Conservation (phyloP, 2,329 filamentous ascomycete species). For the Diaporthe ilicicola region DNA sequence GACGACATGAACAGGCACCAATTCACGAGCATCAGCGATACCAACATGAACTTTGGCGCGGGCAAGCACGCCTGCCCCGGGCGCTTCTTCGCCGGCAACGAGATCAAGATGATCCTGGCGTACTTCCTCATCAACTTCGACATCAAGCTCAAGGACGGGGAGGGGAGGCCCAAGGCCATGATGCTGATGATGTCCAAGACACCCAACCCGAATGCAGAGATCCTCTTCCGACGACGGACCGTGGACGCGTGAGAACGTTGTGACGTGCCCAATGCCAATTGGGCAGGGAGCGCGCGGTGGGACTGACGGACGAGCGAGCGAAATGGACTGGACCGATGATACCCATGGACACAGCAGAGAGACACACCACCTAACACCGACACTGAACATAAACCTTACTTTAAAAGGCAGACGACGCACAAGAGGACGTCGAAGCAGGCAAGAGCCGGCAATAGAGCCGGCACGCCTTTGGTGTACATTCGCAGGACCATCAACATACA, state of each 20-base stretch:
- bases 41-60: constrained; percentile 56
- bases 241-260: constrained; percentile 21
- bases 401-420: not conserved
- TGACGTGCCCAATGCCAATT: not conserved
- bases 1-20: constrained; percentile 52
- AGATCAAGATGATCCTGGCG: constrained; percentile 54
- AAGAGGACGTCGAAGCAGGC: not conserved
- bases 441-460: not conserved
- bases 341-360: constrained; percentile 17
- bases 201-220: constrained; percentile 49
- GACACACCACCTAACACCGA: not conserved
- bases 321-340: constrained; percentile 1
- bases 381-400: not conserved
- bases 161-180: constrained; percentile 49
- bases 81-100: constrained; percentile 56
- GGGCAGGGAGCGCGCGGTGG: not conserved
- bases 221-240: constrained; percentile 50
- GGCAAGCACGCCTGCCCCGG: constrained; percentile 59
- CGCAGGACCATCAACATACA: not conserved
- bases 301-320: constrained; percentile 3
- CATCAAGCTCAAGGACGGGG: constrained; percentile 48
- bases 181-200: constrained; percentile 51
- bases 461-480: not conserved
- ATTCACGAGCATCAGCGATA: constrained; percentile 52
- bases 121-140: constrained; percentile 54